These are phyloP conservation scores for Whalleya microplaca DNA, from an alignment of 2,329 filamentous ascomycete species.

Conservation along the genomic window DNA sequence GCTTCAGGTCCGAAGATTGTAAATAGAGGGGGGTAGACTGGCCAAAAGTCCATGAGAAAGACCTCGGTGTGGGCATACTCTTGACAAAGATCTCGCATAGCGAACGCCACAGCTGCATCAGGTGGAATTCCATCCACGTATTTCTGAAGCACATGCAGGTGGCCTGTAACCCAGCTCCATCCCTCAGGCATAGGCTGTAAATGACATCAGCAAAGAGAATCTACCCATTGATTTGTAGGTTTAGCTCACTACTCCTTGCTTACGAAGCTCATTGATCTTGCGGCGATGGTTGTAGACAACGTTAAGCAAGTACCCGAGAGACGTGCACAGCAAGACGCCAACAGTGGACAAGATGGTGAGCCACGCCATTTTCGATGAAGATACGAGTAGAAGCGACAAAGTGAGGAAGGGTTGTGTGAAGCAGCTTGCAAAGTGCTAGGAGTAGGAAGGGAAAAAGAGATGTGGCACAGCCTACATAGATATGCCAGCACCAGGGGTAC, in stretches of 20 bases:
- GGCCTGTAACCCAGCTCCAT: slow-evolving; percentile 18
- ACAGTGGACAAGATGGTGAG: not conserved
- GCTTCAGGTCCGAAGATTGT: slow-evolving; percentile 10
- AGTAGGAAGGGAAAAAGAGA: no score
- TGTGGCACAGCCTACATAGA: no score
- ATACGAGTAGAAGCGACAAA: no score
- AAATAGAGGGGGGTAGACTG: slow-evolving; percentile 15
- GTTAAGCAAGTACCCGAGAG: slow-evolving; percentile 1
- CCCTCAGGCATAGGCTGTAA: slow-evolving; percentile 19
- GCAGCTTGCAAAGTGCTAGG: no score
- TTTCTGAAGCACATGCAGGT: slow-evolving; percentile 18
- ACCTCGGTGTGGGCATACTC: slow-evolving; percentile 16
- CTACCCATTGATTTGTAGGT: not conserved
- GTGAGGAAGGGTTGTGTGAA: no score
- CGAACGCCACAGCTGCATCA: slow-evolving; percentile 16
- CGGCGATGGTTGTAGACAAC: slow-evolving; percentile 4
- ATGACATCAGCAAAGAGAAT: not conserved
- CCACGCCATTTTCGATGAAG: slow-evolving; percentile 1
- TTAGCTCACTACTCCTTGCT: slow-evolving; percentile 16
- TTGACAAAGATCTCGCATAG: slow-evolving; percentile 15
- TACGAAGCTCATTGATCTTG: slow-evolving; percentile 11
- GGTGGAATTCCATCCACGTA: slow-evolving; percentile 14
- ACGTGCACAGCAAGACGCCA: slow-evolving; percentile 2
- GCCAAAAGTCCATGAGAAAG: slow-evolving; percentile 19
- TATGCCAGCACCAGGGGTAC: no score